Conservation (phyloP, 1,284 basidiomycete genomes). For the Tilletia walkeri region DNA sequence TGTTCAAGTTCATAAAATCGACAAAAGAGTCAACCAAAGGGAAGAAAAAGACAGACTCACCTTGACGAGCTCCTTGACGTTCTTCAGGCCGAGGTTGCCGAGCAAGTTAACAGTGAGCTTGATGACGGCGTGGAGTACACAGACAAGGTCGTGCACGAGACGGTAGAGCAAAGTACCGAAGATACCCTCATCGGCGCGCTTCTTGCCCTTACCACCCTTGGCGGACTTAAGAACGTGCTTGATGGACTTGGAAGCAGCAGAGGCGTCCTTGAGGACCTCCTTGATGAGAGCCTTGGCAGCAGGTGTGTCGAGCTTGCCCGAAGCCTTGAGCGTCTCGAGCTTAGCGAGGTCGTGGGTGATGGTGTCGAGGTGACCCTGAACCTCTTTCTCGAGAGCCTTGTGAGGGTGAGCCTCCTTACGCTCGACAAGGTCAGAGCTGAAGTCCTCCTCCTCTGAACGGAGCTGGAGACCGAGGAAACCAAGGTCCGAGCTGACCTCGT, state of each 20-base stretch:
- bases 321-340: neutral
- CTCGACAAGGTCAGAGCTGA: neutral
- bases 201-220: neutral
- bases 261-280: neutral
- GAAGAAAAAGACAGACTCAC: neutral
- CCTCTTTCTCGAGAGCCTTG: neutral
- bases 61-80: neutral
- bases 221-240: neutral
- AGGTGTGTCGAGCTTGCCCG: neutral
- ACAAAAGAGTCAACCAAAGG: neutral
- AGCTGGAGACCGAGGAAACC: neutral
- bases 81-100: neutral
- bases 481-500: neutral
- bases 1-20: no score
- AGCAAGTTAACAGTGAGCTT: constrained; percentile 10
- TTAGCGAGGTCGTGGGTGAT: constrained; percentile 5
- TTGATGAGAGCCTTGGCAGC: neutral
- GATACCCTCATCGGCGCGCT: constrained; percentile 6
- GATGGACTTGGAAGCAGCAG: neutral
- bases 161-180: neutral
- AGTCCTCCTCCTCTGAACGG: neutral
- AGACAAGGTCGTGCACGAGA: constrained; percentile 7
- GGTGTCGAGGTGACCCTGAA: neutral
- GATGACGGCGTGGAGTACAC: constrained; percentile 10
- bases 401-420: neutral